Conservation (phyloP, 345 rosid species). For the Rhodamnia argentea region DNA sequence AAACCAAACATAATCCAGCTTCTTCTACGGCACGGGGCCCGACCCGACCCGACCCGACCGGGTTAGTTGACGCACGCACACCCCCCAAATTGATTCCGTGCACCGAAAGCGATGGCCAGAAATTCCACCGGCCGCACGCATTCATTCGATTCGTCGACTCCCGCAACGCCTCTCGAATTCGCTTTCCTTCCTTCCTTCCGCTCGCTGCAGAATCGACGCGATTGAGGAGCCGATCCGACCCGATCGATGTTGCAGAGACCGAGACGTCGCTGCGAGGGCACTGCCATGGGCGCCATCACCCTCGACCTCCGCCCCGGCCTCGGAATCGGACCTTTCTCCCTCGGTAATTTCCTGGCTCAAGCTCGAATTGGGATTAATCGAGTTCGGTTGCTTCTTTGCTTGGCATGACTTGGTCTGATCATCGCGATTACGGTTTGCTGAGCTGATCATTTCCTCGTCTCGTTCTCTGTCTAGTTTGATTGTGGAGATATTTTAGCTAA, state of each 20-base stretch:
- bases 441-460: not conserved
- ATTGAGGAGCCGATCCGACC: not conserved
- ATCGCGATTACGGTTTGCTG: not conserved
- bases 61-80: not conserved
- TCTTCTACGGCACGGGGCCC: not conserved
- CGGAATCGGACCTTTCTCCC: conserved; percentile 83
- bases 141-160: not conserved
- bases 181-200: no score
- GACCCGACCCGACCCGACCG: no score
- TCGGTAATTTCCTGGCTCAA: conserved; percentile 34
- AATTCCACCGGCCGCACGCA: not conserved
- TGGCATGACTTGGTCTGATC: not conserved
- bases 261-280: conserved; percentile 84
- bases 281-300: conserved; percentile 92
- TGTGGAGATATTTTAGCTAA: not conserved
- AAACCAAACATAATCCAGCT: not conserved
- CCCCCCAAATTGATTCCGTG: not conserved
- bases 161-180: not conserved
- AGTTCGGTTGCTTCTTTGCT: not conserved
- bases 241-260: conserved; percentile 50
- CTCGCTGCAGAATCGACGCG: not conserved
- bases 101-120: not conserved
- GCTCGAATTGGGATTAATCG: not conserved
- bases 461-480: not conserved
- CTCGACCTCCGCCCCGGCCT: conserved; percentile 93